Conservation (phyloP, 2,329 filamentous ascomycete species). For the Colletotrichum limetticola region DNA sequence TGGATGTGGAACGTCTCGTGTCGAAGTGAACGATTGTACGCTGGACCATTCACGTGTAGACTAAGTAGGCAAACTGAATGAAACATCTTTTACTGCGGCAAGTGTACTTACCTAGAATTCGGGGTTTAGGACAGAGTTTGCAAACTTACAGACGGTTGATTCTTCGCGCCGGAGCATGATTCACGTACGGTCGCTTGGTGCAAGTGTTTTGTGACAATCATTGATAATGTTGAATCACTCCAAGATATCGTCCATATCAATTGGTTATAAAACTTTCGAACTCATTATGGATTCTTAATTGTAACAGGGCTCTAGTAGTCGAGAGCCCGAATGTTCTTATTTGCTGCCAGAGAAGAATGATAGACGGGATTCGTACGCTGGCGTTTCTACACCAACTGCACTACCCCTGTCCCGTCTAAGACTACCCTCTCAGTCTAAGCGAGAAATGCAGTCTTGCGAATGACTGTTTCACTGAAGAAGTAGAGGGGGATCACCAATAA, state of each 20-base stretch:
- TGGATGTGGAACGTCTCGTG: slow-evolving; percentile 52
- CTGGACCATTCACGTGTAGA: neutral
- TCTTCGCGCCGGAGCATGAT: neutral
- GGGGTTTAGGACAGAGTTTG: neutral
- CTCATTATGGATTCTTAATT: neutral
- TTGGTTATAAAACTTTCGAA: neutral
- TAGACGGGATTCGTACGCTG: neutral
- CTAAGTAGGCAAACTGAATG: neutral
- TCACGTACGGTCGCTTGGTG: neutral
- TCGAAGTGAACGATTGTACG: slow-evolving; percentile 30
- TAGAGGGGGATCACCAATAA: slow-evolving; percentile 31
- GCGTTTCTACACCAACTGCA: no score
- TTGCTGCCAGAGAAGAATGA: neutral
- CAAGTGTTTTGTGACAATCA: neutral
- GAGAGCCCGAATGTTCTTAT: neutral
- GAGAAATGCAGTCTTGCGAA: slow-evolving; percentile 7
- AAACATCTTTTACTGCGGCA: neutral
- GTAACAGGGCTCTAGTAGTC: no score
- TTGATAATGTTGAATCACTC: slow-evolving; percentile 43
- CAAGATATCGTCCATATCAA: no score
- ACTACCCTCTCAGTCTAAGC: neutral
- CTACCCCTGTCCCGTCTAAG: neutral
- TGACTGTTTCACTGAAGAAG: slow-evolving; percentile 9
- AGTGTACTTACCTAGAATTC: neutral
- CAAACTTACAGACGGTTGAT: neutral